phyloP scores from a whole-genome alignment of 805 yeast species.

The Lachancea cidri region DNA sequence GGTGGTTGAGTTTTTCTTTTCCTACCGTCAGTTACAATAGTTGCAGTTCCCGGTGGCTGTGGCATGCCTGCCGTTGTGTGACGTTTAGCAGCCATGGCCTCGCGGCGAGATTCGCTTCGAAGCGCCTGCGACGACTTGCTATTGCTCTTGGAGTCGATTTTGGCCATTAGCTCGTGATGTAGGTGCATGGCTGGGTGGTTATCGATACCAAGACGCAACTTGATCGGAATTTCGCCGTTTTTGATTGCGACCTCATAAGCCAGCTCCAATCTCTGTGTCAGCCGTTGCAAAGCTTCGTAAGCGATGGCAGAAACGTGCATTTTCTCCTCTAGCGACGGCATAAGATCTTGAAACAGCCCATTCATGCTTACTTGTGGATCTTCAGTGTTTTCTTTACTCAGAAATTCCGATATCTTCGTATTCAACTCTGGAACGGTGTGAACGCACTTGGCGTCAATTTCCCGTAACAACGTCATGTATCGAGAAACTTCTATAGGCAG shows the following conservation, averaged over 20 bases:
- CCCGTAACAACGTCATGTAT: slow-evolving; percentile 82
- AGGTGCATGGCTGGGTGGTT: slow-evolving; percentile 83
- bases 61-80: slow-evolving; percentile 8
- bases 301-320: slow-evolving; percentile 96
- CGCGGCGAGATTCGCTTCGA: slow-evolving; percentile 81
- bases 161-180: slow-evolving; percentile 34
- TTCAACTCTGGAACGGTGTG: slow-evolving; percentile 65
- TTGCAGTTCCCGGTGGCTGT: slow-evolving; percentile 5
- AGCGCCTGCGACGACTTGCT: slow-evolving; percentile 61
- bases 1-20: too few relatives aligned
- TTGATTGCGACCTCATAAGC: slow-evolving; percentile 70
- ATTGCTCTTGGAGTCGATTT: slow-evolving; percentile 21
- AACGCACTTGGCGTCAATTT: slow-evolving; percentile 91
- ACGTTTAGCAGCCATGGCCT: slow-evolving; percentile 79
- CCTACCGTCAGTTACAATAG: slow-evolving; percentile 7
- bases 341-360: slow-evolving; percentile 51
- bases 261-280: slow-evolving; percentile 67
- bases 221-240: slow-evolving; percentile 73
- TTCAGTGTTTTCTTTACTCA: slow-evolving; percentile 23
- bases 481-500: slow-evolving; percentile 77
- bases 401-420: slow-evolving; percentile 26
- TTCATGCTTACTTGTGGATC: slow-evolving; percentile 35
- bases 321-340: slow-evolving; percentile 93
- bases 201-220: slow-evolving; percentile 68
- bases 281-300: slow-evolving; percentile 65